Evolutionary conservation across 306 rosid genomes (phyloP).

Genomic region (Hylodesmum podocarpum): DNA sequence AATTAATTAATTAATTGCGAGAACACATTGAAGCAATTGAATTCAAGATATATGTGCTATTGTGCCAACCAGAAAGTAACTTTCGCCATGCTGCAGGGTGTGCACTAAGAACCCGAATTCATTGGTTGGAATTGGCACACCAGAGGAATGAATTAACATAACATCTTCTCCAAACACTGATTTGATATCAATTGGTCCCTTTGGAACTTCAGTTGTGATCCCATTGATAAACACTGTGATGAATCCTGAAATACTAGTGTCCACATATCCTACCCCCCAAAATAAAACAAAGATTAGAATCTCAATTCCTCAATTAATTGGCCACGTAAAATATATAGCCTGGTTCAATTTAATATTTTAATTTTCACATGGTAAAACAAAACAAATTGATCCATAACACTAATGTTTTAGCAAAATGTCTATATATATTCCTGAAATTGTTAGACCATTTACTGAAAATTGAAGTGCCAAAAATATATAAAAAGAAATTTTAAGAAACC

Average conservation of each 20-base stretch:
- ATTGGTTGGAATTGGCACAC: constrained; percentile 64
- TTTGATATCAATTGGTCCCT: constrained; percentile 65
- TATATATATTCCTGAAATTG: neutral
- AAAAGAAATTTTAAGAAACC: neutral
- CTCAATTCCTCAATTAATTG: neutral
- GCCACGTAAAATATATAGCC: neutral
- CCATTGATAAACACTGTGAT: constrained; percentile 86
- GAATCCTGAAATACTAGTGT: constrained; percentile 40
- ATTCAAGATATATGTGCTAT: neutral
- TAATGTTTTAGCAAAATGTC: neutral
- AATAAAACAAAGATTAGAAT: neutral
- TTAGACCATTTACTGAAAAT: constrained; percentile 6
- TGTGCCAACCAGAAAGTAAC: constrained; percentile 73
- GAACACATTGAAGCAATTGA: neutral
- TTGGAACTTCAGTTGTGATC: constrained; percentile 67
- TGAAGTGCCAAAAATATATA: neutral
- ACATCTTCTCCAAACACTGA: constrained; percentile 68
- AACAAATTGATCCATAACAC: neutral
- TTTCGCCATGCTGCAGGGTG: constrained; percentile 75
- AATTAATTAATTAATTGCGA: neutral
- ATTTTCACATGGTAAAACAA: neutral
- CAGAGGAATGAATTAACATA: constrained; percentile 77
- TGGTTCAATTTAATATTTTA: neutral
- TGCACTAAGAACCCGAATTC: constrained; percentile 71
- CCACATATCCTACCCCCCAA: constrained; percentile 14